Conservation (phyloP, 2,329 filamentous ascomycete species). For the Leptographium procerum region DNA sequence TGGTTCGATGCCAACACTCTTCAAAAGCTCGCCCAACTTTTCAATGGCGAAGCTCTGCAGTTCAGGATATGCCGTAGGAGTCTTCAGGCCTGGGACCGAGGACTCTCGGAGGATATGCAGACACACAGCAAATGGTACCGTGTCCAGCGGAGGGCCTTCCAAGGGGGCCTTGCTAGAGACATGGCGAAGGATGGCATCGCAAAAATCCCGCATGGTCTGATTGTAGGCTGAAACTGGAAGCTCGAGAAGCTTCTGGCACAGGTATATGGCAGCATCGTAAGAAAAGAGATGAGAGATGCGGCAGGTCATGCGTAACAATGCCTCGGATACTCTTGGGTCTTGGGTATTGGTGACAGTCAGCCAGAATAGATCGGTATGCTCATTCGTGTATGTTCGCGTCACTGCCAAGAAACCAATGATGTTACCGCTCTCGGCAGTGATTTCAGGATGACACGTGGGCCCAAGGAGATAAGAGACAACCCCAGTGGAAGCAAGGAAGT, state of each 20-base stretch:
- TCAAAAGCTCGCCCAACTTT: constrained; percentile 50
- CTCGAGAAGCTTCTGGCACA: constrained; percentile 59
- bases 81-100: constrained; percentile 41
- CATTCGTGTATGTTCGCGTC: constrained; percentile 57
- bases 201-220: constrained; percentile 48
- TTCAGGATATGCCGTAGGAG: constrained; percentile 45
- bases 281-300: constrained; percentile 37
- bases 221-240: constrained; percentile 55
- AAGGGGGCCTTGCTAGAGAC: constrained; percentile 27
- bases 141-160: constrained; percentile 16
- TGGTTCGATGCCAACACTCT: constrained; percentile 36
- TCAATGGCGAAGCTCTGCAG: constrained; percentile 52
- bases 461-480: constrained; percentile 82
- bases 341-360: constrained; percentile 68
- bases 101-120: constrained; percentile 63
- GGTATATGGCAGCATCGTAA: constrained; percentile 42
- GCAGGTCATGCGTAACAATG: constrained; percentile 56
- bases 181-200: constrained; percentile 42
- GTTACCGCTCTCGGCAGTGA: constrained; percentile 70
- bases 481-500: constrained; percentile 56
- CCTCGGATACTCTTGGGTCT: constrained; percentile 74
- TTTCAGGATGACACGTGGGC: constrained; percentile 81
- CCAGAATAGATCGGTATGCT: constrained; percentile 75
- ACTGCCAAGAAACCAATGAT: constrained; percentile 81
- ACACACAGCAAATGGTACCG: constrained; percentile 38